Evolutionary conservation across 768 basidiomycete genomes (phyloP).

Genomic region (Panus rudis): DNA sequence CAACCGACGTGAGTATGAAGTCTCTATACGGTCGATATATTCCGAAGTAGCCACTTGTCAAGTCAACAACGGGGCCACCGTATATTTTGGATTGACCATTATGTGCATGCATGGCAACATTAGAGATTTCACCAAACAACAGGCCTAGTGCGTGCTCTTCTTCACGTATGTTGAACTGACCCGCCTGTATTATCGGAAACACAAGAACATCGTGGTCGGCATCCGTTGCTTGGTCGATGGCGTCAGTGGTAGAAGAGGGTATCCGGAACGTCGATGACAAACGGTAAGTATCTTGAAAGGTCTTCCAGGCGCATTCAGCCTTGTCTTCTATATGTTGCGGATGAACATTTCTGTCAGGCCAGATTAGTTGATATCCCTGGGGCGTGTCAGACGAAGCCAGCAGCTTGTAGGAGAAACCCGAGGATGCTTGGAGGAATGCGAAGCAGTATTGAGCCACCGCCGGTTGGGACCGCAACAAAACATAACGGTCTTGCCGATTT

Average conservation of each 20-base stretch:
- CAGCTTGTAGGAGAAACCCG: constrained; percentile 65
- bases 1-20: constrained; percentile 50
- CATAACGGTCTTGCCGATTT: constrained; percentile 90
- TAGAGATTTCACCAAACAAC: constrained; percentile 53
- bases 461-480: constrained; percentile 60
- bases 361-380: constrained; percentile 48
- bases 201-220: constrained; percentile 39
- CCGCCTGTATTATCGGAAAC: constrained; percentile 84
- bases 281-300: constrained; percentile 47
- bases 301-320: constrained; percentile 46
- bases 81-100: constrained; percentile 5
- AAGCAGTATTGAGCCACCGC: constrained; percentile 76
- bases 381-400: constrained; percentile 20
- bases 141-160: constrained; percentile 61
- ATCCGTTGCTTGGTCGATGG: constrained; percentile 6
- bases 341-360: constrained; percentile 59
- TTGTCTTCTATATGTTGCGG: constrained; percentile 64
- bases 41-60: constrained; percentile 96
- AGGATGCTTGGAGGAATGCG: constrained; percentile 63
- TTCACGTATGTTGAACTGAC: constrained; percentile 80
- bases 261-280: constrained; percentile 7
- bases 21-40: constrained; percentile 76
- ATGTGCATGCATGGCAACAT: background rate
- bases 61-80: constrained; percentile 50
- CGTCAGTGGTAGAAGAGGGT: background rate